A percentile compares a stretch with the other conserved stretches of the same genome.
Evolutionary conservation across 2,329 filamentous ascomycete species (phyloP).

Genomic region (Ilyonectria mors-panacis): DNA sequence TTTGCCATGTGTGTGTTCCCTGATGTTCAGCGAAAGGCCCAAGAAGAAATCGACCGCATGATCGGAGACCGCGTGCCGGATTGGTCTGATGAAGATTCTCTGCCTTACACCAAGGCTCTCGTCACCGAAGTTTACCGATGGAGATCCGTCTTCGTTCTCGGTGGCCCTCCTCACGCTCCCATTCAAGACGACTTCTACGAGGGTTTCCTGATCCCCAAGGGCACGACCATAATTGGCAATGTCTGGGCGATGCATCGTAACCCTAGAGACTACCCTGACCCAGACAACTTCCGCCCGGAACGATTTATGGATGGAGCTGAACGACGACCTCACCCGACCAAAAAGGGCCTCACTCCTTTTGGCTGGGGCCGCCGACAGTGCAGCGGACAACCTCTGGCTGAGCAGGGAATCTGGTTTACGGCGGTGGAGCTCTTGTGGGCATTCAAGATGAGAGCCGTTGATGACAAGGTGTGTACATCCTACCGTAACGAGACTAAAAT

Average conservation of each 20-base stretch:
- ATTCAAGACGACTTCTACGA: neutral
- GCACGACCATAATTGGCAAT: neutral
- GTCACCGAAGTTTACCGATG: neutral
- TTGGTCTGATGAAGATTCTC: neutral
- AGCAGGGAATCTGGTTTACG: conserved; percentile 9
- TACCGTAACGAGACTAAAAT: neutral
- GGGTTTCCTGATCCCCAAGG: neutral
- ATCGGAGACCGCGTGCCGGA: neutral
- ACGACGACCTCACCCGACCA: neutral
- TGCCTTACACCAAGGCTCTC: neutral
- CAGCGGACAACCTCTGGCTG: conserved; percentile 11
- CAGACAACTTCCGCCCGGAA: neutral
- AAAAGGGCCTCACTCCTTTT: conserved; percentile 9
- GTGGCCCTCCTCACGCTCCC: neutral
- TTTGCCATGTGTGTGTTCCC: conserved; percentile 24
- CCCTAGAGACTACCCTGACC: neutral
- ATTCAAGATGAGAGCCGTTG: conserved; percentile 1
- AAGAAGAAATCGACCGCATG: conserved; percentile 1
- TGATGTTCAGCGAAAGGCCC: conserved; percentile 11
- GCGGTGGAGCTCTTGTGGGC: conserved; percentile 1
- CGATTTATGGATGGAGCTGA: too few relatives aligned
- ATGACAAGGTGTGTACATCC: conserved; percentile 5
- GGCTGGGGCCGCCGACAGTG: conserved; percentile 12
- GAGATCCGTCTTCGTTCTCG: neutral
- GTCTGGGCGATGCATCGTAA: neutral